Percentiles rank a stretch among this genome's conserved stretches.
Evolutionary conservation across 2,329 filamentous ascomycete genomes (phyloP).

Genomic region (Trichoderma citrinoviride): DNA sequence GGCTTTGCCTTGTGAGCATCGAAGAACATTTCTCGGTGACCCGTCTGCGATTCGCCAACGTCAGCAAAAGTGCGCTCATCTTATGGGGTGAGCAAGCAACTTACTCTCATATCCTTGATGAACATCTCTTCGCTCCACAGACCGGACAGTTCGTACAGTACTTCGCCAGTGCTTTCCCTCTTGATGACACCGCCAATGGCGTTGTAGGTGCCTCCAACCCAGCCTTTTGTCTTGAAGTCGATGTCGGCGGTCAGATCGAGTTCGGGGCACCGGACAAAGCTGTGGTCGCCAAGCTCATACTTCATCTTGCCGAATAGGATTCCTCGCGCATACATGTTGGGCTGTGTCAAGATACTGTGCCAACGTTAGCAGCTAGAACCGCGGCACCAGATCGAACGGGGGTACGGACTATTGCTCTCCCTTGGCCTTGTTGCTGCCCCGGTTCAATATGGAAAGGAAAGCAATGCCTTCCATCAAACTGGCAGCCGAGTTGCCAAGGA

Average conservation of each 20-base stretch:
- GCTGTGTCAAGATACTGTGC: conserved; percentile 81
- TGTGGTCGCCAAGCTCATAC: conserved; percentile 96
- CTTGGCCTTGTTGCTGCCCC: conserved; percentile 60
- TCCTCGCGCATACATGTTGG: conserved; percentile 97
- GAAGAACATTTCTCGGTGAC: conserved; percentile 86
- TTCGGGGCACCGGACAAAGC: conserved; percentile 87
- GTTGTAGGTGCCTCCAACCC: conserved; percentile 94
- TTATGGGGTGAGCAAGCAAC: conserved; percentile 29
- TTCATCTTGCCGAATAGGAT: conserved; percentile 99
- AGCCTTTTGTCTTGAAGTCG: conserved; percentile 98
- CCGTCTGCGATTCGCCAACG: conserved; percentile 57
- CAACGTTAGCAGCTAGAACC: neutral
- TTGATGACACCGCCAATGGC: conserved; percentile 90
- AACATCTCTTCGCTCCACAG: conserved; percentile 95
- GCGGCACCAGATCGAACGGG: conserved; percentile 1
- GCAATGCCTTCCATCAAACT: conserved; percentile 98
- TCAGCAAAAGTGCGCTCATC: neutral
- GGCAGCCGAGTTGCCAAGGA: conserved; percentile 93
- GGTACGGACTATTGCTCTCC: conserved; percentile 81
- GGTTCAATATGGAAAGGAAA: conserved; percentile 77
- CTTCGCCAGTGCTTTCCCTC: conserved; percentile 80
- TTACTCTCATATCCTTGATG: conserved; percentile 76
- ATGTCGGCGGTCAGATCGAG: conserved; percentile 83
- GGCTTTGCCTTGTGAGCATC: conserved; percentile 77
- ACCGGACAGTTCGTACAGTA: conserved; percentile 87